These are phyloP conservation scores for Poa pratensis DNA, from an alignment of 176 grass and related monocot species.

Conservation along the genomic window DNA sequence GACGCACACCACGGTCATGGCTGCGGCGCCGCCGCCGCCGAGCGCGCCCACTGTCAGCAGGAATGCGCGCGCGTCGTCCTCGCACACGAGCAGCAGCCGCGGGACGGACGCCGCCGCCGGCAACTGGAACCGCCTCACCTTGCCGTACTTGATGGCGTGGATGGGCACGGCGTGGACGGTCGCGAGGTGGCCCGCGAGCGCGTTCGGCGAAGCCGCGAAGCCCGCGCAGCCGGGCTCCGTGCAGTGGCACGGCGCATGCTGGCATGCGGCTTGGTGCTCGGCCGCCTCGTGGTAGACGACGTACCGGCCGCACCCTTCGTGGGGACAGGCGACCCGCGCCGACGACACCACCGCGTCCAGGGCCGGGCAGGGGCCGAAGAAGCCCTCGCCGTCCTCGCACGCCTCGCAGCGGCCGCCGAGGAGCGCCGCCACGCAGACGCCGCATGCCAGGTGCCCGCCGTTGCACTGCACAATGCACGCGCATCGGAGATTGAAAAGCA, in stretches of 20 bases:
- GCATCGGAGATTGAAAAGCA: background rate
- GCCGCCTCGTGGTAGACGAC: conserved; percentile 19
- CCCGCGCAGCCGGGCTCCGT: conserved; percentile 36
- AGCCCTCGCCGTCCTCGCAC: conserved; percentile 8
- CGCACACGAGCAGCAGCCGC: conserved; percentile 8
- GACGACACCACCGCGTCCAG: conserved; percentile 24
- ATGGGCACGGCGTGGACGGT: conserved; percentile 26
- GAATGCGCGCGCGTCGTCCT: conserved; percentile 27
- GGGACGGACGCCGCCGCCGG: background rate
- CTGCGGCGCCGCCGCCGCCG: background rate
- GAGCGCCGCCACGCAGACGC: background rate
- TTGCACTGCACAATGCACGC: conserved; percentile 24
- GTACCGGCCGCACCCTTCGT: conserved; percentile 31
- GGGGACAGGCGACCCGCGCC: background rate
- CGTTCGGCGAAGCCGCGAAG: conserved; percentile 10
- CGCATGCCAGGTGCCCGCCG: conserved; percentile 32
- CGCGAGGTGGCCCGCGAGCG: conserved; percentile 10
- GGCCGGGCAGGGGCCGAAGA: conserved; percentile 15
- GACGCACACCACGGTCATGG: conserved; percentile 38
- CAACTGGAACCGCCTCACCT: background rate
- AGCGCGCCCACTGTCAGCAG: conserved; percentile 29
- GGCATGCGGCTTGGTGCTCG: conserved; percentile 29
- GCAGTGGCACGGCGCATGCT: conserved; percentile 42
- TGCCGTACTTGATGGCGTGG: conserved; percentile 4
- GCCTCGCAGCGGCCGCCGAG: background rate